Evolutionary conservation across 2,329 filamentous ascomycete species (phyloP), one percentile per base, ranked within the genome.

Genomic region (Alternaria incomplexa): DNA sequence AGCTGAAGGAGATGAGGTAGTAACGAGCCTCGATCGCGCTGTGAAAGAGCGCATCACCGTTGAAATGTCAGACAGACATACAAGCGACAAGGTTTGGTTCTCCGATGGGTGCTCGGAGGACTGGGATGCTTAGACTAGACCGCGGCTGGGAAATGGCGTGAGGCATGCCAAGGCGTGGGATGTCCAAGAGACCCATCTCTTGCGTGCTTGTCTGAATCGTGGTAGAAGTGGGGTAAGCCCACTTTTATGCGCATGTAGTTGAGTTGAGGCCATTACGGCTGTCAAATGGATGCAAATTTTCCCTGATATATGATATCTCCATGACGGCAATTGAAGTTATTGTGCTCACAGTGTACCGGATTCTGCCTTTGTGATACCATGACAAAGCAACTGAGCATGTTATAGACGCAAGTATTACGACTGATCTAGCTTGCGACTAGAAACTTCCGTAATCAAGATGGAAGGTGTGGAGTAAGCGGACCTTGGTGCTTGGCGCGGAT

Each of bases 121-220:
- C 48, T 52, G 28, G 28, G 28, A 40, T 52, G 30, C 20, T 52
- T 36, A 52, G 15, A 52, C 30, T 52, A n/a, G 28, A 52, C 9
- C 20, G 48, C 20, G 30, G n/a, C 59, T 25, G 20, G 32, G 30
- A 32, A 32, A 40, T 26, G 43, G 55, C 40, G 36, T 59, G 23
- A 50, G 48, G 43, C 43, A 32, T 43, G 60, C 56, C 60, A 62
- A 59, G 60, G 56, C 45, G 40, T 48, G 17, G 50, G 50, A 48
- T 43, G 20, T 32, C 36, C 17, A 50, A 28, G 17, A 25, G 56
- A 32, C 9, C 32, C 45, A 50, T 50, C 32, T 51, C 32, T 50
- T 54, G 43, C 40, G 23, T 48, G 55, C 47, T 58, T 48, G 56
- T 46, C 36, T 50, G 45, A 45, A 44, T 53, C 50, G 32, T 54